Evolutionary conservation across 164 flowering plant species (phyloP).

Genomic region (Akebia trifoliata): DNA sequence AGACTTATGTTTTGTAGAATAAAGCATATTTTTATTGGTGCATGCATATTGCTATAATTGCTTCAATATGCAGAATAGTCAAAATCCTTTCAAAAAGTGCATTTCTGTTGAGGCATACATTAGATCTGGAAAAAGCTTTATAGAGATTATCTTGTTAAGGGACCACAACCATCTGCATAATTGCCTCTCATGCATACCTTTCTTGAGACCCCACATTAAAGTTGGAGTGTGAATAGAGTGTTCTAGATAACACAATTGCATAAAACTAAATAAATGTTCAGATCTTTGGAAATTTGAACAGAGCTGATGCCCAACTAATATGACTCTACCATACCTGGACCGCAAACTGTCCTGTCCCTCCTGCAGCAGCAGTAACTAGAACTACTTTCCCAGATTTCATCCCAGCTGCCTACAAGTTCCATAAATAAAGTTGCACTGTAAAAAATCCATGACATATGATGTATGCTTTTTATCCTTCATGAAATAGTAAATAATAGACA

Average conservation of each 20-base stretch:
- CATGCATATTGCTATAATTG: too few species aligned
- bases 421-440: slow-evolving; percentile 9
- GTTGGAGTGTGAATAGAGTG: not conserved
- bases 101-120: too few species aligned
- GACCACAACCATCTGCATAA: not conserved
- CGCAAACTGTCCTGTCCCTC: slow-evolving; percentile 98
- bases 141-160: not conserved
- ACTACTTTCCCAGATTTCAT: slow-evolving; percentile 82
- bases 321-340: slow-evolving; percentile 62
- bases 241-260: slow-evolving; percentile 4
- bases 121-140: not conserved
- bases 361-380: slow-evolving; percentile 98
- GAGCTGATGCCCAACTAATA: not conserved
- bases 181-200: not conserved
- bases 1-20: too few species aligned
- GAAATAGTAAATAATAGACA: not conserved
- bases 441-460: slow-evolving; percentile 4
- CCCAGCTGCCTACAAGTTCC: slow-evolving; percentile 63
- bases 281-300: not conserved
- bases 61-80: too few species aligned
- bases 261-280: not conserved
- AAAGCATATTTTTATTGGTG: too few species aligned
- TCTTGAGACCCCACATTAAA: not conserved
- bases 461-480: not conserved
- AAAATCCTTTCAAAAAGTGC: too few species aligned